Evolutionary conservation across 148 eudicot genomes (phyloP).

Genomic region (Nyssa sinensis): DNA sequence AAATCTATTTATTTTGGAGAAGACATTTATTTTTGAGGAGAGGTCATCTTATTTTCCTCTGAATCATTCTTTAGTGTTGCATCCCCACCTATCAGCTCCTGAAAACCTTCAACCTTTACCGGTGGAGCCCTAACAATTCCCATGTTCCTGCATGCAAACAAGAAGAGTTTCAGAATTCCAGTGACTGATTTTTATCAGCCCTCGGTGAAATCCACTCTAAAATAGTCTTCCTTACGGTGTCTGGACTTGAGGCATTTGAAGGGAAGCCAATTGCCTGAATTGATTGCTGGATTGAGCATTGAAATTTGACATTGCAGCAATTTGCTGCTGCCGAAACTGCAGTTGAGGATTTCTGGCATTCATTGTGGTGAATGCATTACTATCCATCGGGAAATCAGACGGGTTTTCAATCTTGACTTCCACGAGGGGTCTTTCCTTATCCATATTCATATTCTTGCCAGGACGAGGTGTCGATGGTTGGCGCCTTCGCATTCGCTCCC

Average conservation of each 20-base stretch:
- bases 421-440: slow-evolving; percentile 57
- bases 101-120: slow-evolving; percentile 95
- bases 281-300: slow-evolving; percentile 52
- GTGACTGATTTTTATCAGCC: not conserved
- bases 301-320: slow-evolving; percentile 57
- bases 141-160: slow-evolving; percentile 55
- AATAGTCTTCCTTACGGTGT: slow-evolving; percentile 53
- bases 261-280: slow-evolving; percentile 65
- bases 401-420: slow-evolving; percentile 89
- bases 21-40: no score
- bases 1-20: slow-evolving; percentile 51
- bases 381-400: slow-evolving; percentile 65
- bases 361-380: slow-evolving; percentile 49
- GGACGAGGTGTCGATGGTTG: slow-evolving; percentile 63
- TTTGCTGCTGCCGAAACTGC: slow-evolving; percentile 65
- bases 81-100: slow-evolving; percentile 96
- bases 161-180: slow-evolving; percentile 2
- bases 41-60: slow-evolving; percentile 80
- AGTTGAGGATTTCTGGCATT: slow-evolving; percentile 56
- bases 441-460: slow-evolving; percentile 32
- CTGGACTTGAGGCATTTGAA: slow-evolving; percentile 68
- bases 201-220: not conserved
- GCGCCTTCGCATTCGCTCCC: slow-evolving; percentile 53
- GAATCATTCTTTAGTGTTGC: slow-evolving; percentile 71
- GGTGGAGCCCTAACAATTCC: slow-evolving; percentile 88